Evolutionary conservation across 148 eudicot genomes (phyloP).

Genomic region (Cornus kousa): DNA sequence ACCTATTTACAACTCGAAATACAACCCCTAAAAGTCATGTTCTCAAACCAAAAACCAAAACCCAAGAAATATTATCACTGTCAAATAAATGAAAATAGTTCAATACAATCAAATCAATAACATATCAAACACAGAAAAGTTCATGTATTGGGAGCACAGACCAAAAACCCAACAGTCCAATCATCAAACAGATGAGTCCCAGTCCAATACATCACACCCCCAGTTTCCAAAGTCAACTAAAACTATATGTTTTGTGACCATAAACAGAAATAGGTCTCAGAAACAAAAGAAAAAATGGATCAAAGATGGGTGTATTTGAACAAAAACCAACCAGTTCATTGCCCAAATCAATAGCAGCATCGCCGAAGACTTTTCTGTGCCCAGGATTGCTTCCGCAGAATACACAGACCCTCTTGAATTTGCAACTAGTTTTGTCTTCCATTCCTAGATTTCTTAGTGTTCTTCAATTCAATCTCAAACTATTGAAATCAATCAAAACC

Average conservation of each 20-base stretch:
- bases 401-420: conserved; percentile 82
- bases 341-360: conserved; percentile 87
- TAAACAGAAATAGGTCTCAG: background rate
- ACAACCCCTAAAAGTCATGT: too few species aligned
- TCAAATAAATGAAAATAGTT: conserved; percentile 3
- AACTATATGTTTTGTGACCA: background rate
- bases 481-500: background rate
- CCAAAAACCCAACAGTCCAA: background rate
- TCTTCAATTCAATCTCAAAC: conserved; percentile 8
- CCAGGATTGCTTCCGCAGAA: conserved; percentile 95
- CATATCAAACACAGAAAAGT: background rate
- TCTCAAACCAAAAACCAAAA: too few species aligned
- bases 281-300: conserved; percentile 1
- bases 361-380: conserved; percentile 70
- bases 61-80: background rate
- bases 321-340: conserved; percentile 64
- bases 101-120: conserved; percentile 1
- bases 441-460: conserved; percentile 12
- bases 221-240: background rate
- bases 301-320: background rate
- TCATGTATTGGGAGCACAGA: background rate
- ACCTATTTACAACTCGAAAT: background rate
- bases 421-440: conserved; percentile 40
- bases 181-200: background rate
- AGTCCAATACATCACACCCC: background rate